A percentile compares a stretch with the other conserved stretches of the same genome.
These are phyloP conservation scores for Beauveria bassiana DNA, from an alignment of 2,329 filamentous ascomycete genomes.

Conservation along the genomic window DNA sequence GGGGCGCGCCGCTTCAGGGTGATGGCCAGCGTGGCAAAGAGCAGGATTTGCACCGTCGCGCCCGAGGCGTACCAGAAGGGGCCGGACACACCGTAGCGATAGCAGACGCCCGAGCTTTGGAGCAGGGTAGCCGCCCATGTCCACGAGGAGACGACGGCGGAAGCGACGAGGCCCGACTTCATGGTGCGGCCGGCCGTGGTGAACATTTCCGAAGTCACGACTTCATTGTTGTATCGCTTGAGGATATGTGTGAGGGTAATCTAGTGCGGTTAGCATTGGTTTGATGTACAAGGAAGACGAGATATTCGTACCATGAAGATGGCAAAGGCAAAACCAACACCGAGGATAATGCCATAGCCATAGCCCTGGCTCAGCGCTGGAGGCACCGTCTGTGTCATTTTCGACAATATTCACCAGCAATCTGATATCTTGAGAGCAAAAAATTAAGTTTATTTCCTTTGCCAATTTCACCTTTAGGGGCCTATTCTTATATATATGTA, in stretches of 20 bases:
- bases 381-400: slow-evolving; percentile 3
- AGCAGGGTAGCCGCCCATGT: slow-evolving; percentile 84
- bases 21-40: slow-evolving; percentile 87
- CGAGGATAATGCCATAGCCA: slow-evolving; percentile 72
- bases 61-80: slow-evolving; percentile 54
- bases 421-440: background rate
- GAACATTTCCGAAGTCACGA: slow-evolving; percentile 91
- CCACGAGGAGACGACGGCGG: slow-evolving; percentile 88
- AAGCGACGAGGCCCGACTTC: slow-evolving; percentile 80
- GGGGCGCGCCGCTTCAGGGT: slow-evolving; percentile 81
- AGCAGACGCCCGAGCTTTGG: slow-evolving; percentile 74
- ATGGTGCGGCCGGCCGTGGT: slow-evolving; percentile 81
- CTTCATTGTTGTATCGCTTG: slow-evolving; percentile 54
- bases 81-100: slow-evolving; percentile 64
- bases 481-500: background rate
- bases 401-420: background rate
- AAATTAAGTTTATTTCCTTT: background rate
- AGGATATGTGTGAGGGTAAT: slow-evolving; percentile 64
- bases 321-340: slow-evolving; percentile 66
- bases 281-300: background rate
- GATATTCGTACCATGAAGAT: slow-evolving; percentile 51
- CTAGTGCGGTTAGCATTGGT: slow-evolving; percentile 13
- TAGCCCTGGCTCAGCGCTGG: slow-evolving; percentile 50
- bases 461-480: background rate
- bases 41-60: slow-evolving; percentile 79